Conservation (phyloP, 1,139 yeast genomes). For the Chernovozyma aurita region DNA sequence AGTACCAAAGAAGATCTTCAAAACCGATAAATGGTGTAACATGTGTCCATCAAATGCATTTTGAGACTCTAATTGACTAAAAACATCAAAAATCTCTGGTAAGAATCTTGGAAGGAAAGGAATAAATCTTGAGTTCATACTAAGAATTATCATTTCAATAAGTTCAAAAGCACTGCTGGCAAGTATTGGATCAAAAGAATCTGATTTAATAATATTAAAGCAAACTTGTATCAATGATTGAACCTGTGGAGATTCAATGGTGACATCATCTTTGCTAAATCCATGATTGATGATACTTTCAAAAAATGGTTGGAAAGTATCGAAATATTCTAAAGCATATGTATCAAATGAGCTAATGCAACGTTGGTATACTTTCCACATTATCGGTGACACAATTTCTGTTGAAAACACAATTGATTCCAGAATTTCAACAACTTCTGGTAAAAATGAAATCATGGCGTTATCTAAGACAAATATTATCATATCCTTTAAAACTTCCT, state of each 20-base stretch:
- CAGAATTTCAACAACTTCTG: constrained; percentile 46
- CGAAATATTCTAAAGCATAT: constrained; percentile 51
- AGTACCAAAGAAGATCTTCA: constrained; percentile 41
- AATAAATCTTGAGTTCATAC: constrained; percentile 30
- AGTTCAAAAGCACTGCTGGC: constrained; percentile 40
- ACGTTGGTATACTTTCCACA: constrained; percentile 43
- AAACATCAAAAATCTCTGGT: constrained; percentile 34
- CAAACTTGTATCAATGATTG: constrained; percentile 37
- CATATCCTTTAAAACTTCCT: constrained; percentile 36
- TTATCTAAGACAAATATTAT: constrained; percentile 45
- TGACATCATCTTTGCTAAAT: constrained; percentile 29
- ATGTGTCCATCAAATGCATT: constrained; percentile 45
- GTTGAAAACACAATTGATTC: constrained; percentile 44
- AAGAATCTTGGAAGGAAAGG: constrained; percentile 33
- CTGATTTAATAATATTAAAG: constrained; percentile 32
- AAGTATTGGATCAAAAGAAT: constrained; percentile 37
- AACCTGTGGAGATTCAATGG: constrained; percentile 35
- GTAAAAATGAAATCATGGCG: constrained; percentile 42
- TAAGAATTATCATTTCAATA: constrained; percentile 36
- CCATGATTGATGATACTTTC: constrained; percentile 47
- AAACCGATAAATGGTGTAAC: constrained; percentile 43
- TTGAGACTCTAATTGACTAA: constrained; percentile 30
- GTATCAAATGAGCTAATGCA: constrained; percentile 48
- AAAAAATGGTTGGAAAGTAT: constrained; percentile 46
- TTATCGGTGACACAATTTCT: constrained; percentile 37